These are phyloP conservation scores for Nymphaea thermarum DNA, from an alignment of 164 flowering plant species.

Conservation along the genomic window DNA sequence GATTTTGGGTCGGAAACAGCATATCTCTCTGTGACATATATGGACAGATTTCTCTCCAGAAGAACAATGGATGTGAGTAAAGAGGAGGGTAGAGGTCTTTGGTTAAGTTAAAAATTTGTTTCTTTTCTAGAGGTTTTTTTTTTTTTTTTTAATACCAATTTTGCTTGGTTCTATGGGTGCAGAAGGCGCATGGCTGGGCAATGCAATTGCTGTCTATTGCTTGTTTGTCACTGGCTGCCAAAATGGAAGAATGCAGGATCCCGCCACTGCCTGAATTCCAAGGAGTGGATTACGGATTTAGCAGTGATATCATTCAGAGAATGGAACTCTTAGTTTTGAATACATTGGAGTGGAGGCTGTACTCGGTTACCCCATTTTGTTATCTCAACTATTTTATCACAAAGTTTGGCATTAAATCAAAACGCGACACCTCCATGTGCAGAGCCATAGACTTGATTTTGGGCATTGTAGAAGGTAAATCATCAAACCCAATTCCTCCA, in stretches of 20 bases:
- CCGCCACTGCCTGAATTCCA: constrained; percentile 34
- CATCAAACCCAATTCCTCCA: neutral
- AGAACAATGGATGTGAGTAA: constrained; percentile 42
- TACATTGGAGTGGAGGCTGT: constrained; percentile 67
- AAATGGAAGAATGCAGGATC: constrained; percentile 55
- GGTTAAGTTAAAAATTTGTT: neutral
- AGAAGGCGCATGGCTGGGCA: constrained; percentile 50
- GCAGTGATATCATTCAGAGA: constrained; percentile 27
- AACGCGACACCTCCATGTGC: constrained; percentile 8
- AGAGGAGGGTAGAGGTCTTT: constrained; percentile 25
- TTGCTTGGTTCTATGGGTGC: neutral
- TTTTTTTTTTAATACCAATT: neutral
- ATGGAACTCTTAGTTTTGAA: constrained; percentile 63
- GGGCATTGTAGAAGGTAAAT: constrained; percentile 33
- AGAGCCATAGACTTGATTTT: constrained; percentile 26
- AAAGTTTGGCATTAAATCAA: constrained; percentile 22
- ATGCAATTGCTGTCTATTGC: constrained; percentile 47
- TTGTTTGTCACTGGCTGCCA: constrained; percentile 51
- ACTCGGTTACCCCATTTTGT: constrained; percentile 45
- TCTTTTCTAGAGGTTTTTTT: neutral
- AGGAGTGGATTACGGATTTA: constrained; percentile 26
- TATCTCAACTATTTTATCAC: constrained; percentile 38
- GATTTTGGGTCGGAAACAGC: constrained; percentile 48
- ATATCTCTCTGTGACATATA: constrained; percentile 41
- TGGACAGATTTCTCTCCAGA: constrained; percentile 49